Evolutionary conservation across 768 basidiomycete species (phyloP), one percentile per base, ranked within the genome.

Genomic region (Lactarius vividus): DNA sequence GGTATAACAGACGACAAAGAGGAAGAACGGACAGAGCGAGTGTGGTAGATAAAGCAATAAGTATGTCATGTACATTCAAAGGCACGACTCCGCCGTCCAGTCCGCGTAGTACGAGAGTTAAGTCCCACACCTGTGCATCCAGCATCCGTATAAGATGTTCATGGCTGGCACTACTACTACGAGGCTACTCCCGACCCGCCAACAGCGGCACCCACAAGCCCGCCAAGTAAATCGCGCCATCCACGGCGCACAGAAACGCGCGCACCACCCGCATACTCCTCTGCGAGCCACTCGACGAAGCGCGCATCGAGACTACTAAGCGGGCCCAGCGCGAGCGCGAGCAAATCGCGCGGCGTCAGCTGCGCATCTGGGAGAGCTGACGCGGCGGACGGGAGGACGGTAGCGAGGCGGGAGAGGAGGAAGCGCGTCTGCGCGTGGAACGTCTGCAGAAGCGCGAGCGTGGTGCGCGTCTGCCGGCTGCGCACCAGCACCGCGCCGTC

Each of bases 201-300:
- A 0, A 79, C 72, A 15, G 80, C 75, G 26, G 82, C 82, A 53
- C 83, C 76, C n/a, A 84, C 70, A 11, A 79, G 74, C 2, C 79
- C 75, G 7, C 79, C 75, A 4, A 82, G 69, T 7, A 84, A 63
- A 66, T 84, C 83, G 63, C 78, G 77, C 83, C 83, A 84, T 2
- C 81, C 78, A n/a, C 81, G 72, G 66, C 74, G 77, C 46, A 83
- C 80, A 37, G 77, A 73, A 33, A 82, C 73, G 18, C 31, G 35
- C 59, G 70, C 72, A 9, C 70, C 67, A 0, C 82, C 81, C 3
- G 79, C 79, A 4, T 89, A 89, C 74, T 90, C 88, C 59, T 81
- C 81, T 1, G 80, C 84, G 20, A 94, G 77, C 89, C 90, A 93
- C 73, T 91, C 89, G 37, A 92, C 76, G 73, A 92, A 92, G 53